These are phyloP conservation scores for Xylariaceae sp. DNA, from an alignment of 2,329 filamentous ascomycete species.

Conservation along the genomic window DNA sequence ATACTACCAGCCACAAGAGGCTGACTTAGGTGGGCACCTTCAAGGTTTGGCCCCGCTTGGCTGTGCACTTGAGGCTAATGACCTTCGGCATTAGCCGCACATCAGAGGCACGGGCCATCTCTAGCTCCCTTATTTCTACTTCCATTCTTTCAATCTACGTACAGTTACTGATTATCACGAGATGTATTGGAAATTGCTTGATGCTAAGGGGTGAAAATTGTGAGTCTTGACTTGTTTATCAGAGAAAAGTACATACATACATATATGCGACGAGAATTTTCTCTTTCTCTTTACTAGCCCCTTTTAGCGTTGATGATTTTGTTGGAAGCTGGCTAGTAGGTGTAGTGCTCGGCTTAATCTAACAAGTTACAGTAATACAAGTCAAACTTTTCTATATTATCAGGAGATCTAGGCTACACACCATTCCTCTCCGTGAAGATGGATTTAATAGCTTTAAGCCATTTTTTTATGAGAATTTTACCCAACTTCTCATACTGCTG, in stretches of 20 bases:
- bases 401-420: too few relatives aligned
- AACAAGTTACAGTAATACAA: background rate
- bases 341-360: background rate
- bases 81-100: background rate
- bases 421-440: too few relatives aligned
- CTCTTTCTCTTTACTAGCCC: too few relatives aligned
- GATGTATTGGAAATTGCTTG: background rate
- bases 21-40: background rate
- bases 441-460: too few relatives aligned
- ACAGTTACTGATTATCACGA: background rate
- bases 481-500: background rate
- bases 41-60: too few relatives aligned
- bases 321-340: too few relatives aligned
- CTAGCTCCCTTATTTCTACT: background rate
- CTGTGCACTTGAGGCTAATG: slow-evolving; percentile 10
- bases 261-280: background rate
- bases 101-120: background rate
- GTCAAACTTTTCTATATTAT: background rate
- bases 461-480: background rate
- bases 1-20: slow-evolving; percentile 8
- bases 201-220: background rate
- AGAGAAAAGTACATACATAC: background rate
- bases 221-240: background rate
- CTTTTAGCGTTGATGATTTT: too few relatives aligned
- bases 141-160: background rate